Evolutionary conservation across 352 stramenopile species (phyloP).

Genomic region (Blastocystis sp.): DNA sequence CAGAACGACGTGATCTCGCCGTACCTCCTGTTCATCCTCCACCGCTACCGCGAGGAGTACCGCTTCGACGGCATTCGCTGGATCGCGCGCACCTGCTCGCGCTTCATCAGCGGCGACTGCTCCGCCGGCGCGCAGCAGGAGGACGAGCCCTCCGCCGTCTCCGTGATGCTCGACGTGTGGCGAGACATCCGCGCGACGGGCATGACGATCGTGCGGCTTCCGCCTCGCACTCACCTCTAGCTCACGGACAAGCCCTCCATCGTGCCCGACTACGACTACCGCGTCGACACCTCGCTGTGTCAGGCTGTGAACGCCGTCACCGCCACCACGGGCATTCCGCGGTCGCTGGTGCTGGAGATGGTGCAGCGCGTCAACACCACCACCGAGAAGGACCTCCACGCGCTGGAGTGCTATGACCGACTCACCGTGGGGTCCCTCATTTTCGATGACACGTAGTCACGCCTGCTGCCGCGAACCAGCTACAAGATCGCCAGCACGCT

Average conservation of each 20-base stretch:
- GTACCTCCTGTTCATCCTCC: not conserved
- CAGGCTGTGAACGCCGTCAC: not conserved
- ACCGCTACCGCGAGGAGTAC: constrained; percentile 53
- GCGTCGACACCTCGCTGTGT: constrained; percentile 40
- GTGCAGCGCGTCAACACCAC: not conserved
- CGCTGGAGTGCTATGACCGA: constrained; percentile 35
- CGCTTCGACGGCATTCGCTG: constrained; percentile 61
- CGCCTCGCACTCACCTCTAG: not conserved
- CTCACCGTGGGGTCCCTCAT: not conserved
- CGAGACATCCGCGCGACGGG: constrained; percentile 2
- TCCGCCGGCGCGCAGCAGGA: not conserved
- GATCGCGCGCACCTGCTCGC: not conserved
- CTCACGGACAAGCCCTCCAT: not conserved
- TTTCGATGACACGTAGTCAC: not conserved
- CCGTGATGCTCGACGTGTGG: constrained; percentile 16
- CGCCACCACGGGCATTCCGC: not conserved
- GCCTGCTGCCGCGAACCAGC: not conserved
- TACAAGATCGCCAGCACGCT: constrained; percentile 52
- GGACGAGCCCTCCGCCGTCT: not conserved
- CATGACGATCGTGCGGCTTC: not conserved
- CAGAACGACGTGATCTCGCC: constrained; percentile 4
- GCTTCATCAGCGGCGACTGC: constrained; percentile 22
- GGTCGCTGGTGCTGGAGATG: not conserved
- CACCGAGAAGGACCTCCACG: not conserved
- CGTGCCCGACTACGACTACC: constrained; percentile 33